These are phyloP conservation scores for Phoma sp. DNA, from an alignment of 2,329 filamentous ascomycete species.

Conservation along the genomic window DNA sequence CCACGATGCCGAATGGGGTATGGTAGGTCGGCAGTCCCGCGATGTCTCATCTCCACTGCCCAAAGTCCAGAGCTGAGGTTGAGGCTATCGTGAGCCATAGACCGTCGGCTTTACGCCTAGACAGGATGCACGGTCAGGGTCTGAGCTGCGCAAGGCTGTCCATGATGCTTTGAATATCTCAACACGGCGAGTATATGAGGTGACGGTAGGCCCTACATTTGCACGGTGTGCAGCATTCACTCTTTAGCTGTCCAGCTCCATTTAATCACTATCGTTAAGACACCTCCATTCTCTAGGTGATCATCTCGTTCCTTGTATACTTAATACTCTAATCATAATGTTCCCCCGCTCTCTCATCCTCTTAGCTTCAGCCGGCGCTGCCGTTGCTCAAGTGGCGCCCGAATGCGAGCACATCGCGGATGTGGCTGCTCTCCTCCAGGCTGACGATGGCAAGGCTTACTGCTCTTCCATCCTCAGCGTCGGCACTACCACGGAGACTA, in stretches of 20 bases:
- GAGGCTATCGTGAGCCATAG: conserved; percentile 11
- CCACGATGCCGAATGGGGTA: not conserved
- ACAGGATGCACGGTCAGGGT: conserved; percentile 1
- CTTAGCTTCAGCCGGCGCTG: conserved; percentile 15
- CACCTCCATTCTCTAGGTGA: conserved; percentile 17
- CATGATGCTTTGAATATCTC: not conserved
- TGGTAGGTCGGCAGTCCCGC: conserved; percentile 13
- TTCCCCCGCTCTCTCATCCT: conserved; percentile 16
- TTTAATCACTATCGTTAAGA: conserved; percentile 15
- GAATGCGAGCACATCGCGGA: conserved; percentile 16
- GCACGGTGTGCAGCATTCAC: conserved; percentile 16
- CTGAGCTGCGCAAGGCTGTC: not conserved
- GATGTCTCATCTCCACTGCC: conserved; percentile 13
- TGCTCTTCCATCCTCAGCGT: conserved; percentile 15
- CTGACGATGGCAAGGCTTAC: conserved; percentile 13
- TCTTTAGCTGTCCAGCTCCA: conserved; percentile 21
- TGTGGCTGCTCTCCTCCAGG: conserved; percentile 9
- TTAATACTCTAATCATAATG: conserved; percentile 20
- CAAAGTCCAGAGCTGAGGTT: conserved; percentile 13
- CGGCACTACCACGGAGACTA: conserved; percentile 11
- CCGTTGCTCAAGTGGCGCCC: conserved; percentile 13
- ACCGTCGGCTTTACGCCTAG: conserved; percentile 4
- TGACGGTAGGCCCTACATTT: not conserved
- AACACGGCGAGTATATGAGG: conserved; percentile 9
- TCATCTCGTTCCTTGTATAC: conserved; percentile 5